Evolutionary conservation across 2,329 filamentous ascomycete species (phyloP).

Genomic region (Trichoderma breve): DNA sequence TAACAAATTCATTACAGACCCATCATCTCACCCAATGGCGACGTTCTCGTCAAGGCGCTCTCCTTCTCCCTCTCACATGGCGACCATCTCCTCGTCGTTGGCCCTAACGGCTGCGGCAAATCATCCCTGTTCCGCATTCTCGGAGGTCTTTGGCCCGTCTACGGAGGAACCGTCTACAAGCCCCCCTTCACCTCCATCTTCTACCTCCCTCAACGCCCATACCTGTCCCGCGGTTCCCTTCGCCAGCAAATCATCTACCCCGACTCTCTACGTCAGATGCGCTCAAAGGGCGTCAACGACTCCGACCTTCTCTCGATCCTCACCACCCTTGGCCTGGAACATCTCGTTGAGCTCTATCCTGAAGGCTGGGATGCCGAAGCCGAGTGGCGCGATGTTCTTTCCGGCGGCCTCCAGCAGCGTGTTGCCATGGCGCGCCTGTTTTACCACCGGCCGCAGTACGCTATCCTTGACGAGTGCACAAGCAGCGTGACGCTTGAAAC

Average conservation of each 20-base stretch:
- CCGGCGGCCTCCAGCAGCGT: constrained; percentile 88
- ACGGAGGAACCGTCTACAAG: constrained; percentile 89
- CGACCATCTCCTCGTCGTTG: constrained; percentile 90
- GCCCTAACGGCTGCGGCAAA: constrained; percentile 96
- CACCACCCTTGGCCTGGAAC: constrained; percentile 75
- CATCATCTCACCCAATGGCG: constrained; percentile 95
- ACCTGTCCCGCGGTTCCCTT: constrained; percentile 86
- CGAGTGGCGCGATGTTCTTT: constrained; percentile 94
- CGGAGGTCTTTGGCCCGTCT: constrained; percentile 95
- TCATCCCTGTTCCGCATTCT: constrained; percentile 94
- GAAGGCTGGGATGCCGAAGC: constrained; percentile 89
- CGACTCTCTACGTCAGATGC: constrained; percentile 83
- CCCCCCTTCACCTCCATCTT: constrained; percentile 92
- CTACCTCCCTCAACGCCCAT: constrained; percentile 95
- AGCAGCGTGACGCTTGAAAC: constrained; percentile 92
- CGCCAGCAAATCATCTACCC: constrained; percentile 97
- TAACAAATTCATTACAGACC: constrained; percentile 47
- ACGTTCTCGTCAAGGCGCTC: constrained; percentile 80
- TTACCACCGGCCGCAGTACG: constrained; percentile 89
- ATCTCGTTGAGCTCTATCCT: constrained; percentile 73
- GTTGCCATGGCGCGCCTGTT: constrained; percentile 95
- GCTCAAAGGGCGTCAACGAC: constrained; percentile 78
- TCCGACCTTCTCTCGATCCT: constrained; percentile 75
- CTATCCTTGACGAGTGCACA: constrained; percentile 96
- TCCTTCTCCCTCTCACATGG: constrained; percentile 84